These are phyloP conservation scores for Nemophila menziesii DNA, from an alignment of 257 asterid species.

Conservation along the genomic window DNA sequence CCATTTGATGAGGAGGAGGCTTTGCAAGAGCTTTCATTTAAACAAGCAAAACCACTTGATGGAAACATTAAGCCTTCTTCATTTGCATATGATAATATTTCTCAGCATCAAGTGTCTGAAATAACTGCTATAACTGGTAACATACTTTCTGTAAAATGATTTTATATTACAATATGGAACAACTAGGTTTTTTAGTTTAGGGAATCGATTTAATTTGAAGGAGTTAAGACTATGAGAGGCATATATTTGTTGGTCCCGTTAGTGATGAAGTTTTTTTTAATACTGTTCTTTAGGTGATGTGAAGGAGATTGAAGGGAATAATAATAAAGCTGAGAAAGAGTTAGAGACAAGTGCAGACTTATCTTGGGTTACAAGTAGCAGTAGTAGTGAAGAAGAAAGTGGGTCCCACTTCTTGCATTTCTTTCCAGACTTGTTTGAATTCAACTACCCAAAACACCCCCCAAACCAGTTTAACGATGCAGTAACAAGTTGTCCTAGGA, in stretches of 20 bases:
- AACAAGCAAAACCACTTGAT: slow-evolving; percentile 44
- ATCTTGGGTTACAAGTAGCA: slow-evolving; percentile 46
- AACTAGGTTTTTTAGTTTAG: neutral
- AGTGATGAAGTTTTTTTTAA: slow-evolving; percentile 10
- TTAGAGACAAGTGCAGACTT: slow-evolving; percentile 40
- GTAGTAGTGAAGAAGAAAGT: slow-evolving; percentile 37
- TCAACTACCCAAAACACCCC: slow-evolving; percentile 25
- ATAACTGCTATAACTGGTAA: slow-evolving; percentile 29
- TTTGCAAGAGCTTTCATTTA: slow-evolving; percentile 42
- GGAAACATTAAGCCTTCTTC: slow-evolving; percentile 14
- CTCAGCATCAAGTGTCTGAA: slow-evolving; percentile 16
- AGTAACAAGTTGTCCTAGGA: slow-evolving; percentile 30
- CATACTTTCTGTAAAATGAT: neutral
- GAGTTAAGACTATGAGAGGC: too few species aligned
- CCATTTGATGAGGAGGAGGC: slow-evolving; percentile 45
- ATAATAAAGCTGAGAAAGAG: slow-evolving; percentile 30
- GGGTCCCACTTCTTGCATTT: slow-evolving; percentile 18
- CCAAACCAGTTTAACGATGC: slow-evolving; percentile 26
- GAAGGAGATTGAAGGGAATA: slow-evolving; percentile 16
- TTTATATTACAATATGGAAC: neutral
- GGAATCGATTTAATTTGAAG: neutral
- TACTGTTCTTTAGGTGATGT: slow-evolving; percentile 10
- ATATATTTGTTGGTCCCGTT: neutral
- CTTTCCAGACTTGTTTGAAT: slow-evolving; percentile 24
- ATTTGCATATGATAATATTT: slow-evolving; percentile 14